Base-by-base conservation (phyloP, 257 asterid genomes). In the Gentiana dahurica region DNA sequence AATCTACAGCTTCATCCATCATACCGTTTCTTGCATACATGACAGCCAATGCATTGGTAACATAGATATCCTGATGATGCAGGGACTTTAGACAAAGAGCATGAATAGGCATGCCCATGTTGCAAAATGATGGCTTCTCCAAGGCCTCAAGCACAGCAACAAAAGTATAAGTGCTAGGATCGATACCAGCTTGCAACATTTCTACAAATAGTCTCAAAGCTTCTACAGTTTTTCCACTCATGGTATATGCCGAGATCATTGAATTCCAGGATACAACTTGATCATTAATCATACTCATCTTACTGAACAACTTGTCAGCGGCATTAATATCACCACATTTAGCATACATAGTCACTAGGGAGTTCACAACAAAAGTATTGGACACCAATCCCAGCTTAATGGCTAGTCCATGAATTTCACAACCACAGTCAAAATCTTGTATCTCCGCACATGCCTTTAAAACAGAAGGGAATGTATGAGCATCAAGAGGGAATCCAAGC, bases 91-190 rank as follows among this genome's bases (percentile, higher is more conserved):
- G 24, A 51, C 69, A 56, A 59, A 64, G 33, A 12, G 79, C 80
- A 59, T 87, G 93, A 71, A 85, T 71, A 60, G 79, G 82, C 74
- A 54, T 49, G 15, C 83, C 76, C 58, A 61, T n/a, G 15, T 69
- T 74, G 33, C 87, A 93, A 35, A 69, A 61, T 9, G 11, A 60
- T 10, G 68, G 66, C 58, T 76, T 86, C 59, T 85, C 68, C 39
- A 92, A 81, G 54, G 94, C 83, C 67, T 77, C 84, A 65, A 91
- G 85, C 67, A 78, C 82, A 55, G 90, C 88, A 54, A 87, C 96
- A 59, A 76, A 81, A 11, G 95, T 85, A 67, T 85, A 87, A 0
- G 94, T 70, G 68, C 76, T 85, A 2, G 85, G 95, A 12, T 34
- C 24, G 24, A 81, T 71, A 64, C 73, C 58, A 7, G 62, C 68